phyloP scores from a whole-genome alignment of 305 asterid genomes.

The Nicotiana rustica region DNA sequence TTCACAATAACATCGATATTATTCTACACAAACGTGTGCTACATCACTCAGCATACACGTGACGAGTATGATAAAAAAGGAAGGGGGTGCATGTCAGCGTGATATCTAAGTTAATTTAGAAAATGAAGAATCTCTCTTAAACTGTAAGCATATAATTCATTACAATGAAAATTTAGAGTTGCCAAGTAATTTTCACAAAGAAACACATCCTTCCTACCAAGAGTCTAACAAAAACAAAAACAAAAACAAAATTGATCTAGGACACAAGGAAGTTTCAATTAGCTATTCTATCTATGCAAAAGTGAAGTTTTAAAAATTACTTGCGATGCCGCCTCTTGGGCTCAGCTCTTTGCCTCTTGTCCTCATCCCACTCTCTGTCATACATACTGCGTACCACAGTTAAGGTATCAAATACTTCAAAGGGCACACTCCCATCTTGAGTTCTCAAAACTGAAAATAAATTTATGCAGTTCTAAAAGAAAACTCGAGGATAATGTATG shows the following conservation, averaged over 20 bases:
- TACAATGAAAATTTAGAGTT: neutral
- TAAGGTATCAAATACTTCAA: conserved; percentile 50
- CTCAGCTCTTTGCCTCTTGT: conserved; percentile 96
- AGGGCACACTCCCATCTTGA: neutral
- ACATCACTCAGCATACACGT: no score
- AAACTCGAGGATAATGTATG: conserved; percentile 32
- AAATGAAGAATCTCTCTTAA: no score
- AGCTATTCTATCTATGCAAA: neutral
- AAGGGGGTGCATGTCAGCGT: no score
- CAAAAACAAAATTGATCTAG: conserved; percentile 12
- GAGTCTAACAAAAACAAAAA: neutral
- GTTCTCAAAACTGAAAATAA: neutral
- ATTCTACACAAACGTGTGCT: no score
- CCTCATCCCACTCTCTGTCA: conserved; percentile 98
- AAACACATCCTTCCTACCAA: conserved; percentile 5
- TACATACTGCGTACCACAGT: conserved; percentile 59
- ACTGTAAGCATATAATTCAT: neutral
- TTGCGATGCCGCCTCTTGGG: conserved; percentile 93
- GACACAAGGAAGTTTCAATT: neutral
- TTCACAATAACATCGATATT: no score
- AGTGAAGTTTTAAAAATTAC: conserved; percentile 39
- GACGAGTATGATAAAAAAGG: no score
- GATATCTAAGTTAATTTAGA: no score
- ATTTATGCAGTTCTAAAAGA: conserved; percentile 7
- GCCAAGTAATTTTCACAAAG: conserved; percentile 16